Conservation (phyloP, 2,329 filamentous ascomycete species). For the Aspergillus ibericus region DNA sequence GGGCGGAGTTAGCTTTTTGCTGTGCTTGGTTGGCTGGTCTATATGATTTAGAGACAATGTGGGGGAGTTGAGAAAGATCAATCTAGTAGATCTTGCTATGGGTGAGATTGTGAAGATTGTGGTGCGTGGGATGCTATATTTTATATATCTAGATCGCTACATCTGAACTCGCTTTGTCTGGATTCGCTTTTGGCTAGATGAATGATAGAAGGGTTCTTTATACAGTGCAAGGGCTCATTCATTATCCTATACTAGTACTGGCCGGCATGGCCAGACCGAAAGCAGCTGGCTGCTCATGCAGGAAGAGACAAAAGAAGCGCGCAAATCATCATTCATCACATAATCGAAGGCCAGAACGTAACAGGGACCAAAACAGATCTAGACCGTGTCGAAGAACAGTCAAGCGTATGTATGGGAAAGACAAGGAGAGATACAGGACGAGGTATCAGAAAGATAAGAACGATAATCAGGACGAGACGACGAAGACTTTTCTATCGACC, state of each 20-base stretch:
- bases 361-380: neutral
- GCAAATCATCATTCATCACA: neutral
- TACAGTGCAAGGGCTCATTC: neutral
- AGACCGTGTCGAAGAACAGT: neutral
- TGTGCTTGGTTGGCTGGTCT: neutral
- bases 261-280: neutral
- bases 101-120: neutral
- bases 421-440: neutral
- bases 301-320: neutral
- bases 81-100: neutral
- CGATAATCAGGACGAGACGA: no score
- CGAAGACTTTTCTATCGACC: no score
- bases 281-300: neutral
- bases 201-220: neutral
- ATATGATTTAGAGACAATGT: neutral
- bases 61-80: neutral
- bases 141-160: no score
- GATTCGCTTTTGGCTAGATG: neutral
- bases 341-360: neutral
- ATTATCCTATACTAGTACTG: neutral
- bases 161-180: no score
- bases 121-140: neutral
- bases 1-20: neutral
- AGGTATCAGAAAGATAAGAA: no score
- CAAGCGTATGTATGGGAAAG: neutral